Evolutionary conservation across 78 protist species (phyloP).

Genomic region (Chrysochromulina tobinii): DNA sequence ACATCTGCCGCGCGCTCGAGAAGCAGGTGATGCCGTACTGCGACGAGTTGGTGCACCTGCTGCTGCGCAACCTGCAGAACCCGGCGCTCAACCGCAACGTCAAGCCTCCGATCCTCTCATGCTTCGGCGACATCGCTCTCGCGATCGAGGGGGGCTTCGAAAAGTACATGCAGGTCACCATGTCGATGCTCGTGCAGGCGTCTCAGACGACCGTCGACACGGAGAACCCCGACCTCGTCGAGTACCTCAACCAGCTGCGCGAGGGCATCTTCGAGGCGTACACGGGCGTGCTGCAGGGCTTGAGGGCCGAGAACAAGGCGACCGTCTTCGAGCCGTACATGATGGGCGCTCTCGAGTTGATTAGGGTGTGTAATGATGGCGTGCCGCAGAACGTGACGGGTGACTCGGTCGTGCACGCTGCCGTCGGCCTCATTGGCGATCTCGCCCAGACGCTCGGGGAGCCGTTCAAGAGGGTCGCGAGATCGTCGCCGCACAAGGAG

Average conservation of each 20-base stretch:
- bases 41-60: slow-evolving; percentile 53
- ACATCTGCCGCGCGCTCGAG: slow-evolving; percentile 76
- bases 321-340: not conserved
- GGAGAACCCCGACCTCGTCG: slow-evolving; percentile 36
- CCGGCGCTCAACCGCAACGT: slow-evolving; percentile 54
- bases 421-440: slow-evolving; percentile 46
- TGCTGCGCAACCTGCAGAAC: slow-evolving; percentile 49
- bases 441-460: slow-evolving; percentile 4
- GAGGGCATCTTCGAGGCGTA: slow-evolving; percentile 76
- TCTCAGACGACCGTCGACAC: slow-evolving; percentile 16
- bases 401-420: not conserved
- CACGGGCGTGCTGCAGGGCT: slow-evolving; percentile 81
- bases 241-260: slow-evolving; percentile 71
- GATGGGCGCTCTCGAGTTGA: not conserved
- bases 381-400: too few relatives aligned
- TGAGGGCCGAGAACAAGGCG: slow-evolving; percentile 24
- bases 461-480: not conserved
- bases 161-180: slow-evolving; percentile 53
- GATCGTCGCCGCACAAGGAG: not conserved
- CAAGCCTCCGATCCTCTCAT: slow-evolving; percentile 74
- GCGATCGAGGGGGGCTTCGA: slow-evolving; percentile 69
- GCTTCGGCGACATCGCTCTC: slow-evolving; percentile 89
- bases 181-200: slow-evolving; percentile 61
- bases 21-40: slow-evolving; percentile 31
- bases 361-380: too few relatives aligned